A percentile compares a stretch with the other conserved stretches of the same genome.
Evolutionary conservation across 164 flowering plant genomes (phyloP).

Genomic region (Houttuynia cordata): DNA sequence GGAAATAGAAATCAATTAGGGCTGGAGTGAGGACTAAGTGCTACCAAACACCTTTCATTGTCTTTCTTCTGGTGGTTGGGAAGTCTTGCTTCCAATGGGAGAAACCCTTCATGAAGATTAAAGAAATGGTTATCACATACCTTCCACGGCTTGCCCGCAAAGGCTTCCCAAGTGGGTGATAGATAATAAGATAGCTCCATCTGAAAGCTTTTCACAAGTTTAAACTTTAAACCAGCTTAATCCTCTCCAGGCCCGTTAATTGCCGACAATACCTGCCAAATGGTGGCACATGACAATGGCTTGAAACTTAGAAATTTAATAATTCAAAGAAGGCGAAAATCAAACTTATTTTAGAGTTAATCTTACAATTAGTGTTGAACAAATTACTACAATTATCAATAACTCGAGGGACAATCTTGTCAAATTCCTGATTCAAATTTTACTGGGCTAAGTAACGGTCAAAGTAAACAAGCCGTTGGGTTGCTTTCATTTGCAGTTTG

Average conservation of each 20-base stretch:
- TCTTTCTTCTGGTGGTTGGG: constrained; percentile 8
- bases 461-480: constrained; percentile 2
- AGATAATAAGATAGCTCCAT: background rate
- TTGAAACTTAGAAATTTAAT: too few relatives aligned
- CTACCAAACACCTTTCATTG: constrained; percentile 24
- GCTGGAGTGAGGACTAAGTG: constrained; percentile 17
- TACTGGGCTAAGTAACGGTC: background rate
- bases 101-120: constrained; percentile 13
- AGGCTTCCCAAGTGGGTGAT: constrained; percentile 11
- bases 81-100: constrained; percentile 34
- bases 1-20: background rate
- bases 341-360: too few relatives aligned
- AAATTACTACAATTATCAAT: too few relatives aligned
- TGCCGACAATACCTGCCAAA: background rate
- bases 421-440: background rate
- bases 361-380: too few relatives aligned
- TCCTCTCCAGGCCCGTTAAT: background rate
- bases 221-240: constrained; percentile 16
- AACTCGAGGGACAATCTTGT: background rate
- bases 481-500: constrained; percentile 23
- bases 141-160: constrained; percentile 38
- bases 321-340: background rate
- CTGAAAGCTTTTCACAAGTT: constrained; percentile 1
- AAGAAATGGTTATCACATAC: constrained; percentile 21
- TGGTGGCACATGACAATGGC: background rate